Evolutionary conservation across 2,329 filamentous ascomycete genomes (phyloP).

Genomic region (Rhynchosporium agropyri): DNA sequence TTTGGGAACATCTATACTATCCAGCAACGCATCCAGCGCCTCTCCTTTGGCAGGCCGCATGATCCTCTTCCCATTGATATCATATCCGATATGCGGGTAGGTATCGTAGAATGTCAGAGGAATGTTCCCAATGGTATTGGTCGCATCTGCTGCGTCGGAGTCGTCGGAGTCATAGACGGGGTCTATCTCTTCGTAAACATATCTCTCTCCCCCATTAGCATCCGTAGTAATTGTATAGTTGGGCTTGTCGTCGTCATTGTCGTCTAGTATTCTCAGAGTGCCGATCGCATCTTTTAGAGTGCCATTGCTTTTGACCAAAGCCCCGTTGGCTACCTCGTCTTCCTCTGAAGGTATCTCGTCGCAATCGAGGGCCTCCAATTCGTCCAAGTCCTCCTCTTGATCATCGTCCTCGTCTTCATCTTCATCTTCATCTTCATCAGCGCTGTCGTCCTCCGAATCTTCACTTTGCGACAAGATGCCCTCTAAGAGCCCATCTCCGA

Average conservation of each 20-base stretch:
- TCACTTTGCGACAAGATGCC: constrained; percentile 60
- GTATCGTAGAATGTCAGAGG: constrained; percentile 94
- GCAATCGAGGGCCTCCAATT: constrained; percentile 49
- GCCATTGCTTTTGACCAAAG: constrained; percentile 46
- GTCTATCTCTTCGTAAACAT: constrained; percentile 91
- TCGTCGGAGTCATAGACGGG: constrained; percentile 97
- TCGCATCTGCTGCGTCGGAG: constrained; percentile 74
- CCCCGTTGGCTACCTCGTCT: constrained; percentile 43
- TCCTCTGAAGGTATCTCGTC: constrained; percentile 52
- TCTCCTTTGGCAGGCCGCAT: constrained; percentile 93
- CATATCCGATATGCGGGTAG: constrained; percentile 97
- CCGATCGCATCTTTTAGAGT: constrained; percentile 41
- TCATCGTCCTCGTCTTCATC: constrained; percentile 49
- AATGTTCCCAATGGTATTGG: constrained; percentile 95
- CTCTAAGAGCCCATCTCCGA: constrained; percentile 56
- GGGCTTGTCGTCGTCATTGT: constrained; percentile 47
- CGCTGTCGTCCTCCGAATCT: constrained; percentile 56
- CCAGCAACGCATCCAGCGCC: constrained; percentile 87
- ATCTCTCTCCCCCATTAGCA: constrained; percentile 87
- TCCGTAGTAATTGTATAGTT: constrained; percentile 68
- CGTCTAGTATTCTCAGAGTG: background rate
- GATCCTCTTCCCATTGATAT: constrained; percentile 98
- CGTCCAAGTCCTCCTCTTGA: constrained; percentile 47
- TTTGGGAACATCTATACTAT: constrained; percentile 95
- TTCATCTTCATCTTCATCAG: constrained; percentile 49